Evolutionary conservation across 129 eudicot genomes (phyloP), one percentile per base, ranked within the genome.

Genomic region (Calendula officinalis): DNA sequence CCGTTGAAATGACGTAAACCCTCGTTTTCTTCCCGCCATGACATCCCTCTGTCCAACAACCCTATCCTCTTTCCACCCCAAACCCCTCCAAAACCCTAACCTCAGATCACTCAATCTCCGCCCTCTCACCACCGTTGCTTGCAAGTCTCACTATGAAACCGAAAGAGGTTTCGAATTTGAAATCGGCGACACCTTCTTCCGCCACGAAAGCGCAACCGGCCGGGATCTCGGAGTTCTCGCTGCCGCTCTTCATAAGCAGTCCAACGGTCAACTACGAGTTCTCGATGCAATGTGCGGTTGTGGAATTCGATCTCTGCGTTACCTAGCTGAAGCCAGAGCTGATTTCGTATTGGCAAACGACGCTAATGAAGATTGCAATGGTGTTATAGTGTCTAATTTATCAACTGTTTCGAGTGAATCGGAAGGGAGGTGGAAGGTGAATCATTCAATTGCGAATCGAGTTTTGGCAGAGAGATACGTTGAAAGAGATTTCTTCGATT

Each of bases 221-320:
- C 95, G 98, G 9, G 98, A 92, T 72, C 96, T 92, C 71, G 98
- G 79, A 7, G 98, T 88, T 59, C 98, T 92, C 54, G 79, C 98
- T 2, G 98, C 96, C 14, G 75, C 96, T 43, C 57, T 83, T 3
- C 39, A 92, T 67, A 83, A 81, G 69, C 68, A 60, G 9, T 16
- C 81, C 35, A 67, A 70, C 59, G 64, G 40, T 35, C 60, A 56
- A 17, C 84, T 92, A 36, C 77, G 86, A 45, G 89, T 92, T 27
- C 89, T 92, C 15, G 98, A 92, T 66, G 96, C 95, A 3, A 75
- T 88, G 96, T 92, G 98, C 64, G 98, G 98, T 9, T 92, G 95
- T 64, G 98, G 98, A 10, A 67, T 92, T 10, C 89, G 98, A 2
- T 85, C 96, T 3, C 68, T 92, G 13, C 86, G 98, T 27, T 91